Conservation (phyloP, 106 monocot species). For the Apostasia shenzhenica region DNA sequence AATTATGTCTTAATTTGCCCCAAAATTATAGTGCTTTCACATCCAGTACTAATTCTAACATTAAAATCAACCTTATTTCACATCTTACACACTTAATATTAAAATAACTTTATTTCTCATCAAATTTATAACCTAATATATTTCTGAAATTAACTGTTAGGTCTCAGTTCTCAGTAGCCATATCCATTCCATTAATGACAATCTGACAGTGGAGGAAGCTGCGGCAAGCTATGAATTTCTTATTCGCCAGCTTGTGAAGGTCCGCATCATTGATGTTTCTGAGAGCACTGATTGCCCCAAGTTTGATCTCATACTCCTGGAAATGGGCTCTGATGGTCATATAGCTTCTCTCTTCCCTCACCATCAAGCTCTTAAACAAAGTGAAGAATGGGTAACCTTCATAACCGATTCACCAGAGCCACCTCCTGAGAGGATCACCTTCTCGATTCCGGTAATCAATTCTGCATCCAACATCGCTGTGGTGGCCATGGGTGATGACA, state of each 20-base stretch:
- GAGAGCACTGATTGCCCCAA: conserved; percentile 79
- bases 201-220: conserved; percentile 58
- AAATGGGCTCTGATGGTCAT: conserved; percentile 64
- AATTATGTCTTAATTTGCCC: too few species aligned
- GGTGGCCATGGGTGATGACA: conserved; percentile 48
- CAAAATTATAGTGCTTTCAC: too few species aligned
- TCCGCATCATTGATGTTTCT: conserved; percentile 48
- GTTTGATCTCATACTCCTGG: conserved; percentile 85
- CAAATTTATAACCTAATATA: too few species aligned
- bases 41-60: too few species aligned
- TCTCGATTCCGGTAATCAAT: conserved; percentile 81
- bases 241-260: conserved; percentile 75
- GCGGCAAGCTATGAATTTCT: conserved; percentile 63
- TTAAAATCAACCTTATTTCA: too few species aligned
- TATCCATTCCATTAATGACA: conserved; percentile 76
- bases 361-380: conserved; percentile 46
- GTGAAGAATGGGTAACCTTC: conserved; percentile 70
- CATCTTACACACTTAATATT: too few species aligned
- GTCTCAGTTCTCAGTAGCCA: conserved; percentile 61
- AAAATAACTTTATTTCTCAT: too few species aligned
- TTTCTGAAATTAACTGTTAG: not conserved
- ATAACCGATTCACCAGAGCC: conserved; percentile 66
- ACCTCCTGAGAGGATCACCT: conserved; percentile 87
- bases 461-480: conserved; percentile 70
- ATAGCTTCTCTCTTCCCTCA: conserved; percentile 68